Conservation (phyloP, 805 yeast species). For the Spathaspora passalidarum region DNA sequence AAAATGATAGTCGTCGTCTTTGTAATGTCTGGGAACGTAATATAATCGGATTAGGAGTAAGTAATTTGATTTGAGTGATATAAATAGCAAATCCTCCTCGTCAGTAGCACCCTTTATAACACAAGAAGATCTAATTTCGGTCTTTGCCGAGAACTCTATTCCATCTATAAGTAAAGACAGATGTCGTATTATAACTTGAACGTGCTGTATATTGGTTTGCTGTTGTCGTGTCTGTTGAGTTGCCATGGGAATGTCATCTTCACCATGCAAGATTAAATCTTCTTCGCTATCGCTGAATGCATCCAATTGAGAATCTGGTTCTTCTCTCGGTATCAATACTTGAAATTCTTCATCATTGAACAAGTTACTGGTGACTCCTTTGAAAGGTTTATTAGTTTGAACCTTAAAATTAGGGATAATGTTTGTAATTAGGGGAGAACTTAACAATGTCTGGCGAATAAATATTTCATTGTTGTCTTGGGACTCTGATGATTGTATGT, state of each 20-base stretch:
- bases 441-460: slow-evolving; percentile 35
- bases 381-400: slow-evolving; percentile 25
- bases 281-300: slow-evolving; percentile 36
- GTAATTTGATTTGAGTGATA: slow-evolving; percentile 40
- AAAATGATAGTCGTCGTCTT: slow-evolving; percentile 20
- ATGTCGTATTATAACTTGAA: slow-evolving; percentile 28
- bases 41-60: slow-evolving; percentile 38
- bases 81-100: slow-evolving; percentile 37
- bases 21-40: slow-evolving; percentile 28
- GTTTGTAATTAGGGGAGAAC: slow-evolving; percentile 36
- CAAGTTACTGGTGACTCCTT: slow-evolving; percentile 32
- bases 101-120: slow-evolving; percentile 21
- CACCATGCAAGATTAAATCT: slow-evolving; percentile 7
- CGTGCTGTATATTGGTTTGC: background rate
- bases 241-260: slow-evolving; percentile 21
- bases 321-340: slow-evolving; percentile 26
- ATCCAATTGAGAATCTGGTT: slow-evolving; percentile 35
- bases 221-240: background rate
- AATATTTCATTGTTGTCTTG: slow-evolving; percentile 10
- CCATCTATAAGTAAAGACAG: slow-evolving; percentile 31
- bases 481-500: background rate
- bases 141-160: slow-evolving; percentile 26
- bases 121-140: slow-evolving; percentile 31
- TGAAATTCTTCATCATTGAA: slow-evolving; percentile 39
- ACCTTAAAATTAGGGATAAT: slow-evolving; percentile 35